Evolutionary conservation across 78 protist genomes (phyloP).

Genomic region (Chrysochromulina parva): DNA sequence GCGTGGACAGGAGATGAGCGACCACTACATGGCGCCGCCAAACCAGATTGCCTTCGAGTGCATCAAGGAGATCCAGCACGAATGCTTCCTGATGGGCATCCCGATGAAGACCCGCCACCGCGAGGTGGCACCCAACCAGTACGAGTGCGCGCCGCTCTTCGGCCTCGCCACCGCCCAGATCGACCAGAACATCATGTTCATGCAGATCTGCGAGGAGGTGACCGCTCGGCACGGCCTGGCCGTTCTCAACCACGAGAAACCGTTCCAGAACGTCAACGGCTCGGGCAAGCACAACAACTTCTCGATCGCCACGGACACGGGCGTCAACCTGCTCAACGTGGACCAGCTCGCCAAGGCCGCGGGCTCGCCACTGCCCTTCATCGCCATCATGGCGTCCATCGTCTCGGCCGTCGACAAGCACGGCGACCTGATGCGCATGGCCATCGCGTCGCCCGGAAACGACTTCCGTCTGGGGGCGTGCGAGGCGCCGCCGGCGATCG

Average conservation of each 20-base stretch:
- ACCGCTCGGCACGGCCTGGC: slow-evolving; percentile 73
- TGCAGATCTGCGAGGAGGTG: slow-evolving; percentile 71
- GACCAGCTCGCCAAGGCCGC: slow-evolving; percentile 45
- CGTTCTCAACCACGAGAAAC: slow-evolving; percentile 89
- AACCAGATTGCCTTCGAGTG: slow-evolving; percentile 45
- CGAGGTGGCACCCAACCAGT: slow-evolving; percentile 94
- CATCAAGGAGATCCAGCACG: slow-evolving; percentile 71
- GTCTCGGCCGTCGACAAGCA: slow-evolving; percentile 29
- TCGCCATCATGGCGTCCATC: slow-evolving; percentile 41
- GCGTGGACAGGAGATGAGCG: slow-evolving; percentile 87
- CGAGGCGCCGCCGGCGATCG: slow-evolving; percentile 96
- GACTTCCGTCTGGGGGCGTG: slow-evolving; percentile 92
- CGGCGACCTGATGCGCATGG: slow-evolving; percentile 69
- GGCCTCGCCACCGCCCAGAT: slow-evolving; percentile 47
- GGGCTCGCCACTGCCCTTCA: slow-evolving; percentile 12
- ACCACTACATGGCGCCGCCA: slow-evolving; percentile 87
- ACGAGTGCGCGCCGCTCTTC: not conserved
- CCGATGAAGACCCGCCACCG: slow-evolving; percentile 85
- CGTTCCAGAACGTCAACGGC: slow-evolving; percentile 89
- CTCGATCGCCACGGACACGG: slow-evolving; percentile 65
- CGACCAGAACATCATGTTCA: slow-evolving; percentile 88
- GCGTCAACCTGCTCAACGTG: slow-evolving; percentile 71
- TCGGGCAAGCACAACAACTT: slow-evolving; percentile 94
- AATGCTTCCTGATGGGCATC: slow-evolving; percentile 83
- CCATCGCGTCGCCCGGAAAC: slow-evolving; percentile 72